Evolutionary conservation across 768 basidiomycete genomes (phyloP).

Genomic region (Gymnopilus junonius): DNA sequence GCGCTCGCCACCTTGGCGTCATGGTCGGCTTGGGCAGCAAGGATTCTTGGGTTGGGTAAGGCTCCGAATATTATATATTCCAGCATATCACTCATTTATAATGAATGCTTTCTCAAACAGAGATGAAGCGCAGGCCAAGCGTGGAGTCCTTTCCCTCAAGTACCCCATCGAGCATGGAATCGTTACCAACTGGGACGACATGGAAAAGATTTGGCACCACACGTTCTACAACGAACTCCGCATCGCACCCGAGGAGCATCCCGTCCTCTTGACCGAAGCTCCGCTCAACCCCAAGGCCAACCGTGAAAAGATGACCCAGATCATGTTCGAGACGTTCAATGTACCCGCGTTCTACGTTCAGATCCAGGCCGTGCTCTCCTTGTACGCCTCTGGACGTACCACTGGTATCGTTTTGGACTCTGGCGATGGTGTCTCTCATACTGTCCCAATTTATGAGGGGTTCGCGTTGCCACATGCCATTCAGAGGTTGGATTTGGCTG

Average conservation of each 20-base stretch:
- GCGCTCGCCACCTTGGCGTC: slow-evolving; percentile 92
- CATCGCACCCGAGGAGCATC: slow-evolving; percentile 93
- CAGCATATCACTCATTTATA: not conserved
- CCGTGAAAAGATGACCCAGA: slow-evolving; percentile 94
- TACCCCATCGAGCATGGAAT: slow-evolving; percentile 95
- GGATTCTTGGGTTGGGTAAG: slow-evolving; percentile 94
- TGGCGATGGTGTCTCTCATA: slow-evolving; percentile 95
- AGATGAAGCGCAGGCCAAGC: slow-evolving; percentile 52
- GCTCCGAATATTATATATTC: not conserved
- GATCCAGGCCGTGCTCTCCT: slow-evolving; percentile 89
- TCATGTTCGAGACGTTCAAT: slow-evolving; percentile 98
- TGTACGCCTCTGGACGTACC: slow-evolving; percentile 94
- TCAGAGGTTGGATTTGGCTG: slow-evolving; percentile 88
- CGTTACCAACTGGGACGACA: slow-evolving; percentile 98
- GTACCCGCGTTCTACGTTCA: slow-evolving; percentile 91
- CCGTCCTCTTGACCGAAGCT: slow-evolving; percentile 89
- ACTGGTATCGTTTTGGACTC: slow-evolving; percentile 96
- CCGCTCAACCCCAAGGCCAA: slow-evolving; percentile 94
- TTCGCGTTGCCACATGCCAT: slow-evolving; percentile 94
- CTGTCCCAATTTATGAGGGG: slow-evolving; percentile 95
- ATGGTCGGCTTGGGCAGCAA: slow-evolving; percentile 99
- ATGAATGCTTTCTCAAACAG: slow-evolving; percentile 15
- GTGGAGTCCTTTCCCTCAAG: slow-evolving; percentile 92
- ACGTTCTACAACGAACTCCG: slow-evolving; percentile 96
- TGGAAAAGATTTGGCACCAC: slow-evolving; percentile 99